A percentile compares a stretch with the other conserved stretches of the same genome.
phyloP scores from a whole-genome alignment of 2,329 filamentous ascomycete genomes.

The Ascomycota sp. region DNA sequence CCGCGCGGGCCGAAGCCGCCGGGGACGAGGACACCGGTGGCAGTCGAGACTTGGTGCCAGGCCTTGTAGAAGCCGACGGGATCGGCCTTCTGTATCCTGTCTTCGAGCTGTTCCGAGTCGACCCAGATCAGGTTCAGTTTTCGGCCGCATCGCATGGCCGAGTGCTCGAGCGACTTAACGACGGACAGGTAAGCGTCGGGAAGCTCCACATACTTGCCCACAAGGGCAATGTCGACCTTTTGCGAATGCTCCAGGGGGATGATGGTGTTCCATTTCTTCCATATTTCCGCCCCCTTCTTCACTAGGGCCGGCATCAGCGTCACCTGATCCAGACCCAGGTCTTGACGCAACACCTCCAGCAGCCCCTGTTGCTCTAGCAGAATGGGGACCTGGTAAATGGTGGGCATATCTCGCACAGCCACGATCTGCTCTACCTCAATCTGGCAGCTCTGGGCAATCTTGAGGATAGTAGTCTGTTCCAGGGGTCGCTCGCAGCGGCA shows the following conservation, averaged over 20 bases:
- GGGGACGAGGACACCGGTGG: slow-evolving; percentile 27
- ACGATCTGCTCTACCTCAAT: slow-evolving; percentile 72
- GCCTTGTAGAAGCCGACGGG: slow-evolving; percentile 47
- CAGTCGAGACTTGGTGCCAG: slow-evolving; percentile 1
- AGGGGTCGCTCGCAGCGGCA: slow-evolving; percentile 73
- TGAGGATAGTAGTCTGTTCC: slow-evolving; percentile 53
- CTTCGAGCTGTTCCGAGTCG: slow-evolving; percentile 68
- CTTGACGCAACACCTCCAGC: slow-evolving; percentile 40
- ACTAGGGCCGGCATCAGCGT: slow-evolving; percentile 30
- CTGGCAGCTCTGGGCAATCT: slow-evolving; percentile 80
- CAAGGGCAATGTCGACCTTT: slow-evolving; percentile 60
- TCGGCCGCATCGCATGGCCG: slow-evolving; percentile 65
- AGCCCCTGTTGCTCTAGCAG: slow-evolving; percentile 70
- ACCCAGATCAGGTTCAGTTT: slow-evolving; percentile 71
- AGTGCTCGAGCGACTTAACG: slow-evolving; percentile 74
- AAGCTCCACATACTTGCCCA: slow-evolving; percentile 78
- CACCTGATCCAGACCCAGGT: slow-evolving; percentile 43
- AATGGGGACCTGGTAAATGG: slow-evolving; percentile 89
- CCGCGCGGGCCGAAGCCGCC: slow-evolving; percentile 68
- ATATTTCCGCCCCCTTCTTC: slow-evolving; percentile 46
- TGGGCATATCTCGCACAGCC: slow-evolving; percentile 72
- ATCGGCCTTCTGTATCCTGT: slow-evolving; percentile 34
- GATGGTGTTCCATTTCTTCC: slow-evolving; percentile 58
- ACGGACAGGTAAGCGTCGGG: slow-evolving; percentile 76
- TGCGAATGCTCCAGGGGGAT: slow-evolving; percentile 43